Conservation (phyloP, 2,329 filamentous ascomycete genomes). For the Delphinella strobiligena region DNA sequence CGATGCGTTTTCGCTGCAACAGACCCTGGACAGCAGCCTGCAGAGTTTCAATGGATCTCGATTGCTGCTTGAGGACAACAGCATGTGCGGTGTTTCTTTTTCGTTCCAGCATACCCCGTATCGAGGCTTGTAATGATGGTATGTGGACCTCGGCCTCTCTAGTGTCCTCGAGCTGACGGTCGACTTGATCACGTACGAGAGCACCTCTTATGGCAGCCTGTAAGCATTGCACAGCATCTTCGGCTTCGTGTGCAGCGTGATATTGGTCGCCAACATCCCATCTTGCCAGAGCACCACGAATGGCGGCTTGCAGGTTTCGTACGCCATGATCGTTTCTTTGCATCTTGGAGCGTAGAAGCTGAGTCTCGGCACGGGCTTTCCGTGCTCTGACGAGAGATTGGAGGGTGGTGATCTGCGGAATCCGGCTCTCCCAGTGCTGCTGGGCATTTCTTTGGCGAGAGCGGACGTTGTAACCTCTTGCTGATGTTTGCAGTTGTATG, state of each 20-base stretch:
- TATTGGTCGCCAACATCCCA: slow-evolving; percentile 40
- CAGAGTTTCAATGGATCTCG: slow-evolving; percentile 21
- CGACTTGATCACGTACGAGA: slow-evolving; percentile 28
- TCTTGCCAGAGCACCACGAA: slow-evolving; percentile 42
- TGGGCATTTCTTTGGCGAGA: slow-evolving; percentile 50
- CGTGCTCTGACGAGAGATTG: slow-evolving; percentile 70
- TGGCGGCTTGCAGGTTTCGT: slow-evolving; percentile 28
- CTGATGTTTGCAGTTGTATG: slow-evolving; percentile 63
- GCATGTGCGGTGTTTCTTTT: slow-evolving; percentile 38
- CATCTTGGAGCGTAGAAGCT: slow-evolving; percentile 34
- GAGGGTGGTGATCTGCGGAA: slow-evolving; percentile 56
- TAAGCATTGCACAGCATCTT: slow-evolving; percentile 22
- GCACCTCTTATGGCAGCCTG: slow-evolving; percentile 38
- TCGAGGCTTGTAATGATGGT: slow-evolving; percentile 39
- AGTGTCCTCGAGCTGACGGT: slow-evolving; percentile 46
- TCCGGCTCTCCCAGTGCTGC: slow-evolving; percentile 55
- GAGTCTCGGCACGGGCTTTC: slow-evolving; percentile 36
- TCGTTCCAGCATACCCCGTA: slow-evolving; percentile 48
- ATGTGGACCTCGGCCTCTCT: slow-evolving; percentile 50
- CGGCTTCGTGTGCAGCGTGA: slow-evolving; percentile 24
- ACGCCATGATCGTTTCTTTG: slow-evolving; percentile 33
- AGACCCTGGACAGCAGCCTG: slow-evolving; percentile 32
- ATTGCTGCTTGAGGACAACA: slow-evolving; percentile 35
- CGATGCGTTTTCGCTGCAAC: slow-evolving; percentile 20
- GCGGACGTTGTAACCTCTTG: slow-evolving; percentile 65